Conservation (phyloP, 305 asterid species). For the Fraxinus velutina region DNA sequence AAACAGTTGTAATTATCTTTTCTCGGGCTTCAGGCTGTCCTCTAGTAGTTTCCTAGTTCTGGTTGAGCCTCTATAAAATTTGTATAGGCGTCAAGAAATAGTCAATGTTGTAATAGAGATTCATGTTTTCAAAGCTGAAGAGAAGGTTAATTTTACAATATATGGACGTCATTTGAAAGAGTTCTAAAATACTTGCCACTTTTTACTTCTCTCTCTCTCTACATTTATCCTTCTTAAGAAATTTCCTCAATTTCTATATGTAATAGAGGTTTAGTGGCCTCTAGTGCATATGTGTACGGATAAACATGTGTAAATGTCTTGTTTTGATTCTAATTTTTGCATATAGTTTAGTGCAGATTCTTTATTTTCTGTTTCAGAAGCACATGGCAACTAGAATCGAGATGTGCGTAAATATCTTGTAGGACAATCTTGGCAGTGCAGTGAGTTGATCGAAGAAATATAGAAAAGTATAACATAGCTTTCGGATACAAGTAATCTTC, state of each 20-base stretch:
- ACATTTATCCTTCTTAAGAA: neutral
- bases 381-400: neutral
- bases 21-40: neutral
- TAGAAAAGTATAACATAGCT: neutral
- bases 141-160: neutral
- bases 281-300: neutral
- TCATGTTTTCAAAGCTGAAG: neutral
- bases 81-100: neutral
- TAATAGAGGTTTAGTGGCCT: neutral
- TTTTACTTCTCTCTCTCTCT: neutral
- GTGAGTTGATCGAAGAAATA: neutral
- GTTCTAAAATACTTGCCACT: neutral
- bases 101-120: neutral
- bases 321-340: neutral
- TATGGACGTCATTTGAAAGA: neutral
- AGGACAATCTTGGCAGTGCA: neutral
- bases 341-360: neutral
- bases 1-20: neutral
- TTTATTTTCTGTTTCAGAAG: neutral
- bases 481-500: neutral
- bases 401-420: neutral
- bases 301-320: neutral
- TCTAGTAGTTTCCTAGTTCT: neutral
- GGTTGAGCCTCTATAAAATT: neutral
- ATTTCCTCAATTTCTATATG: neutral